Evolutionary conservation across 768 basidiomycete species (phyloP), one percentile per base, ranked within the genome.

Genomic region (Mrakia hoshinonis): DNA sequence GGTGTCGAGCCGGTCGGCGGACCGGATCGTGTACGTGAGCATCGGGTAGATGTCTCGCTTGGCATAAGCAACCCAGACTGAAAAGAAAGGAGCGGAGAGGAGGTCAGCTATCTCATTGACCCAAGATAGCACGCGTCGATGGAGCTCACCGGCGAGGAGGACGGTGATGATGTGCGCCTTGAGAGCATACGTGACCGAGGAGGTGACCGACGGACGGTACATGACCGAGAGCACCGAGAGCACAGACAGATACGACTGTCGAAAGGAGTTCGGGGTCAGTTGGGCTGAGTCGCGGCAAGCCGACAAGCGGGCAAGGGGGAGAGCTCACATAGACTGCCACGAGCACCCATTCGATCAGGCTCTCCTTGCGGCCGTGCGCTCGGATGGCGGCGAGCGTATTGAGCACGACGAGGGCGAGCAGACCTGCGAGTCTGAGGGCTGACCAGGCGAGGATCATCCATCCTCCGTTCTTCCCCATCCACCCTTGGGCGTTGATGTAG

Each of bases 31-130:
- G 72, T 43, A 73, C 22, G 72, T 73, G 51, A 73, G 26, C 34
- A 73, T 46, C 4, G 72, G 72, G 43, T 65, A 73, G 67, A 73
- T 63, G 52, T 73, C 72, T 47, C 67, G 67, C 49, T 62, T 64
- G 29, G 61, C 67, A 26, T 61, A 68, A 31, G 67, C 58, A 26
- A 13, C 39, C 61, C 67, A 73, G 18, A 67, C 67, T 66, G 51
- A n/a, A 20, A 10, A 20, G 11, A 26, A 6, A 43, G 1, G 43
- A 13, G 26, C 4, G 31, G 2, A 36, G 54, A 29, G 3, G 10
- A 6, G 22, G 29, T 46, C 13, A 65, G 63, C 36, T 58, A 11
- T 15, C 54, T 18, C 18, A 15, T 24, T 0, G 22, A 12, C 22
- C n/a, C 7, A 18, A 24, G 31, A 29, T 6, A 24, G 9, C 7